Percentiles rank a stretch among this genome's conserved stretches.
These are phyloP conservation scores for Tolypocladium tundrense DNA, from an alignment of 2,329 filamentous ascomycete species.

Conservation along the genomic window DNA sequence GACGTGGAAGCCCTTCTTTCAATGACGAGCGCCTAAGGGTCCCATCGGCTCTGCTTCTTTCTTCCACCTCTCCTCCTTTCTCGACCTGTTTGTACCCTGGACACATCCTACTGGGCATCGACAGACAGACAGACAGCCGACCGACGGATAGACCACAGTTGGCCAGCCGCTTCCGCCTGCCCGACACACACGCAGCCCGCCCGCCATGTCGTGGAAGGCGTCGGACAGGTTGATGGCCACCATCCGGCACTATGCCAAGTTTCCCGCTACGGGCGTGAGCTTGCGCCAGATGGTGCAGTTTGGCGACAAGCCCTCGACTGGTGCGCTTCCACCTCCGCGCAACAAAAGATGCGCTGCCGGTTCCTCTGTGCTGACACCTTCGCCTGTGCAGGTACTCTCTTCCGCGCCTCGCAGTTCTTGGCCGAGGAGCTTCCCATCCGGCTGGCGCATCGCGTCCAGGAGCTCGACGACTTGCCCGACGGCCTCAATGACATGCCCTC, in stretches of 20 bases:
- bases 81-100: background rate
- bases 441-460: constrained; percentile 89
- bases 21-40: background rate
- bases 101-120: background rate
- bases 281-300: constrained; percentile 99
- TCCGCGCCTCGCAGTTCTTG: constrained; percentile 95
- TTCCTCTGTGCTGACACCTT: background rate
- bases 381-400: constrained; percentile 64
- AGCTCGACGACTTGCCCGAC: constrained; percentile 85
- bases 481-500: constrained; percentile 97
- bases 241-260: constrained; percentile 94
- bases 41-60: background rate
- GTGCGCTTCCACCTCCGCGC: constrained; percentile 36
- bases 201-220: constrained; percentile 83
- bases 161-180: background rate
- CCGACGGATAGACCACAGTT: background rate
- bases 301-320: constrained; percentile 83
- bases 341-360: background rate
- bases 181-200: background rate
- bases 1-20: background rate
- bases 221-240: constrained; percentile 87
- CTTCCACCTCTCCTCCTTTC: background rate
- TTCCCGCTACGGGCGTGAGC: constrained; percentile 92
- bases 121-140: background rate
- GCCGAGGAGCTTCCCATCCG: constrained; percentile 97